phyloP scores from a whole-genome alignment of 768 basidiomycete species.

The Podaxis rugospora region DNA sequence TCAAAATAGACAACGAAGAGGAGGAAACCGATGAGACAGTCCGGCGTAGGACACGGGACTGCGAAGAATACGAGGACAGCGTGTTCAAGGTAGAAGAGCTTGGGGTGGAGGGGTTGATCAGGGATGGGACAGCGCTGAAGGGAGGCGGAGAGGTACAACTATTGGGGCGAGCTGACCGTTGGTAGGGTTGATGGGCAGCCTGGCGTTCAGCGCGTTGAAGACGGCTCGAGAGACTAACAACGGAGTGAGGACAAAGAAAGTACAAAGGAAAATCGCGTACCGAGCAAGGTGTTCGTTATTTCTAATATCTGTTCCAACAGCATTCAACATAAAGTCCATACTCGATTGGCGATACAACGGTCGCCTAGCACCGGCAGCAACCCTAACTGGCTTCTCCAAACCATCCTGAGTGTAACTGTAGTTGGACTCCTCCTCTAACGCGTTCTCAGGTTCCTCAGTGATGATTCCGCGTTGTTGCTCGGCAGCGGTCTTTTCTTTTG shows the following conservation, averaged over 20 bases:
- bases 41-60: slow-evolving; percentile 36
- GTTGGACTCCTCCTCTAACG: slow-evolving; percentile 27
- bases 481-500: slow-evolving; percentile 42
- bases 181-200: slow-evolving; percentile 56
- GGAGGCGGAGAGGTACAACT: slow-evolving; percentile 39
- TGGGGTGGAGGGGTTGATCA: slow-evolving; percentile 54
- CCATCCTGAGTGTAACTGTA: slow-evolving; percentile 25
- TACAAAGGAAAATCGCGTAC: slow-evolving; percentile 35
- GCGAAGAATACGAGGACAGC: slow-evolving; percentile 34
- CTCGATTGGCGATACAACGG: slow-evolving; percentile 78
- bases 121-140: slow-evolving; percentile 32
- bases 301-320: slow-evolving; percentile 36
- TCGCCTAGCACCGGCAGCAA: slow-evolving; percentile 30
- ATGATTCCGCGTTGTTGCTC: slow-evolving; percentile 35
- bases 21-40: slow-evolving; percentile 44
- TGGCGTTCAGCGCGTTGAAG: slow-evolving; percentile 62
- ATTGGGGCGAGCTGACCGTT: slow-evolving; percentile 30
- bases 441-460: slow-evolving; percentile 45
- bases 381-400: slow-evolving; percentile 20
- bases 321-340: slow-evolving; percentile 77
- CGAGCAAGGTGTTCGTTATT: slow-evolving; percentile 54
- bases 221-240: slow-evolving; percentile 54
- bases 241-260: neutral
- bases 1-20: slow-evolving; percentile 37
- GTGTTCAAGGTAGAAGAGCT: slow-evolving; percentile 63